Evolutionary conservation across 2,329 filamentous ascomycete genomes (phyloP).

Genomic region (Hypoxylon sp.): DNA sequence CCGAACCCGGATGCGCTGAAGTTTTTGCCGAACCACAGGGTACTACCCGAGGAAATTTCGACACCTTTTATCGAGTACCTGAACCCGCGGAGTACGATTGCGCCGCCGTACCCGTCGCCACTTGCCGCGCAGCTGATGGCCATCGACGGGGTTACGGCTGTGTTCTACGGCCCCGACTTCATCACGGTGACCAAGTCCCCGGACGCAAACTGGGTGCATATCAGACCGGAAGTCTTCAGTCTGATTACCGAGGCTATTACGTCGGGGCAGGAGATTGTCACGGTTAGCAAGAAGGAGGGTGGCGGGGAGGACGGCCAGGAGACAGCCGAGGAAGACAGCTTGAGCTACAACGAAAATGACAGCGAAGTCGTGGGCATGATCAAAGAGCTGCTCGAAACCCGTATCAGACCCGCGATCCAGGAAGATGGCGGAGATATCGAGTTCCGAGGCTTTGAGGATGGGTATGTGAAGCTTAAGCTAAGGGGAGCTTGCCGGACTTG

Average conservation of each 20-base stretch:
- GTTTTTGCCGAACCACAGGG: conserved; percentile 90
- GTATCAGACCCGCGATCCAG: conserved; percentile 95
- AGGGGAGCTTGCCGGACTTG: conserved; percentile 95
- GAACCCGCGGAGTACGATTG: conserved; percentile 87
- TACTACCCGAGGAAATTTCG: conserved; percentile 81
- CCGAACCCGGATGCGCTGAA: conserved; percentile 97
- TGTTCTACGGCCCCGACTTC: conserved; percentile 96
- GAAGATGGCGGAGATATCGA: conserved; percentile 99
- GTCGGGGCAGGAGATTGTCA: conserved; percentile 85
- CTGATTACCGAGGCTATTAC: conserved; percentile 95
- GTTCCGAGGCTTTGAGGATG: conserved; percentile 89
- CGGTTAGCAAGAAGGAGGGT: conserved; percentile 70
- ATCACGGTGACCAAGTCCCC: conserved; percentile 95
- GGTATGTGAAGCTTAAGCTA: conserved; percentile 87
- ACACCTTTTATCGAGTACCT: conserved; percentile 93
- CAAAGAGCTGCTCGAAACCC: conserved; percentile 95
- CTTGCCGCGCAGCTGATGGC: conserved; percentile 92
- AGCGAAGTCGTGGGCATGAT: conserved; percentile 98
- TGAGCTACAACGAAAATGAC: conserved; percentile 90
- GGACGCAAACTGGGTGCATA: conserved; percentile 92
- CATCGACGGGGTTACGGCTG: conserved; percentile 92
- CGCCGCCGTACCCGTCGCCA: conserved; percentile 90
- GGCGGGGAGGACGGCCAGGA: conserved; percentile 59
- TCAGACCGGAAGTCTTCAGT: conserved; percentile 95
- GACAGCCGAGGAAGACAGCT: conserved; percentile 74